These are phyloP conservation scores for Sisymbrium altissimum DNA, from an alignment of 345 rosid species.

Conservation along the genomic window DNA sequence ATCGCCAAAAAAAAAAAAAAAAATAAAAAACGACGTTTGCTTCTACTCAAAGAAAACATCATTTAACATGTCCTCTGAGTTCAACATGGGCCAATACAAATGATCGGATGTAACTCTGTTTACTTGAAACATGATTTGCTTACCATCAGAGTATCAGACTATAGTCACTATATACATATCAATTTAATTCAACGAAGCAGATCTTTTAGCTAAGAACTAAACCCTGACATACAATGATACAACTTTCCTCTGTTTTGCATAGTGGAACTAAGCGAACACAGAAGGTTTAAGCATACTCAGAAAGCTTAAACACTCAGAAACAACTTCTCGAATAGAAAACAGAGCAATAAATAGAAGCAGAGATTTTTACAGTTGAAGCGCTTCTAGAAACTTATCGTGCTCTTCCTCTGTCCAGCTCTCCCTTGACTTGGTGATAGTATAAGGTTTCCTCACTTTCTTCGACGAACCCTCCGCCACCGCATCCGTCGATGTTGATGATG, in stretches of 20 bases:
- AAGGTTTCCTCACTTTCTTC: conserved; percentile 91
- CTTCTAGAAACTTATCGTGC: conserved; percentile 98
- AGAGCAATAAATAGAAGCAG: background rate
- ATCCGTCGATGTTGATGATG: conserved; percentile 32
- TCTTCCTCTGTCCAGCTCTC: conserved; percentile 99
- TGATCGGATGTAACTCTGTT: background rate
- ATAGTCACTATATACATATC: background rate
- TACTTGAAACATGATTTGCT: background rate
- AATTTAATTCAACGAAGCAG: background rate
- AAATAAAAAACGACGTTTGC: background rate
- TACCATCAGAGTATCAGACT: background rate
- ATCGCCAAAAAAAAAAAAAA: no score
- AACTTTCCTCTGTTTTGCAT: background rate
- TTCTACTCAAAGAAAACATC: background rate
- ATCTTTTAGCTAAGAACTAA: background rate
- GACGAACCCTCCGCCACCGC: conserved; percentile 36
- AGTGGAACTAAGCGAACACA: background rate
- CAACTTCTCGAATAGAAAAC: background rate
- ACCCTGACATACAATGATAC: background rate
- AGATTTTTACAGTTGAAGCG: conserved; percentile 71
- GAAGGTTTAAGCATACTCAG: background rate
- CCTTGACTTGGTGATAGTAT: conserved; percentile 96
- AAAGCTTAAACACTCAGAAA: background rate
- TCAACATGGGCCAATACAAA: background rate
- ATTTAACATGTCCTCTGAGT: background rate